Percentiles rank a stretch among this genome's conserved stretches.
Evolutionary conservation across 257 asterid species (phyloP).

Genomic region (Nicotiana attenuata): DNA sequence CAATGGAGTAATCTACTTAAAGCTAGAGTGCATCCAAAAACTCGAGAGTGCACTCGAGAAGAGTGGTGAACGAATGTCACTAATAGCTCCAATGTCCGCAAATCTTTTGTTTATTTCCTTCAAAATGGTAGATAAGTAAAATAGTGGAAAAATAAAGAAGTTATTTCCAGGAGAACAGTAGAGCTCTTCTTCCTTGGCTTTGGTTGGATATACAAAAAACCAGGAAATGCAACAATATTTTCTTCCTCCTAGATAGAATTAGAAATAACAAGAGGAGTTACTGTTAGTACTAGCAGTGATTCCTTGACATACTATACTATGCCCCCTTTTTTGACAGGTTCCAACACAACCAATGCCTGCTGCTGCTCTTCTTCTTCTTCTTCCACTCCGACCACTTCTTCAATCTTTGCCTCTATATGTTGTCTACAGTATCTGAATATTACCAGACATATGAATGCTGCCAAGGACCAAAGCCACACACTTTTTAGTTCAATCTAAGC

Average conservation of each 20-base stretch:
- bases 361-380: slow-evolving; percentile 20
- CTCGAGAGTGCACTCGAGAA: no score
- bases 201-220: slow-evolving; percentile 3
- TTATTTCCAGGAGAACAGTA: slow-evolving; percentile 5
- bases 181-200: background rate
- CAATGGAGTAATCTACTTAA: no score
- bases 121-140: background rate
- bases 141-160: background rate
- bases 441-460: slow-evolving; percentile 83
- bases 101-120: no score
- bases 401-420: slow-evolving; percentile 27
- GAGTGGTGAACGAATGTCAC: no score
- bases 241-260: background rate
- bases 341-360: slow-evolving; percentile 50
- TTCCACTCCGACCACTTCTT: slow-evolving; percentile 13
- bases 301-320: background rate
- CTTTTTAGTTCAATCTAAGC: background rate
- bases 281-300: background rate
- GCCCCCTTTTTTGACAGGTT: slow-evolving; percentile 8
- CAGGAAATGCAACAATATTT: slow-evolving; percentile 1
- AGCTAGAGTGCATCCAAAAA: no score
- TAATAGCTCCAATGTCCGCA: no score
- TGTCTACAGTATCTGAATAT: slow-evolving; percentile 67
- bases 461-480: slow-evolving; percentile 15
- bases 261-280: background rate